These are phyloP conservation scores for Thielaviopsis populi DNA, from an alignment of 2,329 filamentous ascomycete genomes.

Conservation along the genomic window DNA sequence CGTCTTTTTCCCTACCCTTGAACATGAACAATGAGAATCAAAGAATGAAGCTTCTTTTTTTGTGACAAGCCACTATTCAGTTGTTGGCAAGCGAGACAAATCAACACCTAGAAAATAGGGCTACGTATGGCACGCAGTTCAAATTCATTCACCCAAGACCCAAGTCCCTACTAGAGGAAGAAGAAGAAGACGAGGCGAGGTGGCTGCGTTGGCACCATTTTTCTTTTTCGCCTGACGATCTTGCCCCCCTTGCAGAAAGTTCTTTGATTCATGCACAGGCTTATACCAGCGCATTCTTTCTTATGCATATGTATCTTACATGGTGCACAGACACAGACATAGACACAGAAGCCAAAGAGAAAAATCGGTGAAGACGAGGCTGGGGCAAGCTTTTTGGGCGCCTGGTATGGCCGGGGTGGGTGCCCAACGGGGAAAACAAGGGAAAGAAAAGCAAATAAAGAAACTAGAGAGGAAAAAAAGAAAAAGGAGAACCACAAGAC, in stretches of 20 bases:
- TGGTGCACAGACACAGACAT: not conserved
- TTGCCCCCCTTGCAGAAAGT: not conserved
- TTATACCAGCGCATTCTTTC: not conserved
- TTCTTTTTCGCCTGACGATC: not conserved
- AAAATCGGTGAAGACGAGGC: constrained; percentile 7
- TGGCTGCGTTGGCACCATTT: too few species aligned
- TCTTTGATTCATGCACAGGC: not conserved
- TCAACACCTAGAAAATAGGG: too few species aligned
- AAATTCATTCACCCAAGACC: too few species aligned
- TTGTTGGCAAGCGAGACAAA: too few species aligned
- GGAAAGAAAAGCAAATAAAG: not conserved
- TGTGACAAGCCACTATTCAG: too few species aligned
- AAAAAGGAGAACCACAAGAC: not conserved
- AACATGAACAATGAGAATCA: too few species aligned
- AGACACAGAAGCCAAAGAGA: constrained; percentile 1
- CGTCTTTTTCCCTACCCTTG: too few species aligned
- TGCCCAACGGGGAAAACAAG: not conserved
- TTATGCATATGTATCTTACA: not conserved
- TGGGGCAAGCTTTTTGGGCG: not conserved
- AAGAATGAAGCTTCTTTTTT: too few species aligned
- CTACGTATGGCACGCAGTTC: too few species aligned
- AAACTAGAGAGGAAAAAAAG: not conserved
- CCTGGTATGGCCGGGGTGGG: not conserved
- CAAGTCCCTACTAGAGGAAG: too few species aligned
- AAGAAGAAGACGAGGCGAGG: too few species aligned